phyloP scores from a whole-genome alignment of 2,329 filamentous ascomycete genomes.

The Fusarium agapanthi region DNA sequence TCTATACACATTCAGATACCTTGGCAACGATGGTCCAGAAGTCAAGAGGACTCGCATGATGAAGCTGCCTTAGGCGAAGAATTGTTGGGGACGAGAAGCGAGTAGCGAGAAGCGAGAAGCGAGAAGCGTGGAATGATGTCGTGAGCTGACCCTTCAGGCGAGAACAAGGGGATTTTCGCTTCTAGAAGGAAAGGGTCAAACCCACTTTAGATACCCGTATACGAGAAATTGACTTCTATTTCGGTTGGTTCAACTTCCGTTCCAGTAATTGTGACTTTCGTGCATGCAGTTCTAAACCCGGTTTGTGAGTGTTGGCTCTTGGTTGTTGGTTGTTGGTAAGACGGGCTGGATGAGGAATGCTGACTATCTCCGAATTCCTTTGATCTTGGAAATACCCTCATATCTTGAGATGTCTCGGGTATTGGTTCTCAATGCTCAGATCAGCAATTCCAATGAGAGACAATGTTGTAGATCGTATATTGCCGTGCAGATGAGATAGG shows the following conservation, averaged over 20 bases:
- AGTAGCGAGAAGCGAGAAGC: neutral
- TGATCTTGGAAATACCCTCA: neutral
- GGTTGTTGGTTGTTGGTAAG: neutral
- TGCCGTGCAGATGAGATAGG: no score
- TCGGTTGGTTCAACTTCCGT: neutral
- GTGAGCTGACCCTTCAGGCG: neutral
- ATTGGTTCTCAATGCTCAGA: neutral
- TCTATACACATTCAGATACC: slow-evolving; percentile 12
- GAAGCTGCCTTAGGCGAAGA: slow-evolving; percentile 4
- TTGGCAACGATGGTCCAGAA: slow-evolving; percentile 8
- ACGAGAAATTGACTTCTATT: neutral
- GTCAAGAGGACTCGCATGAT: slow-evolving; percentile 19
- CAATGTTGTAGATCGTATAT: no score
- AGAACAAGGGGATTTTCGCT: neutral
- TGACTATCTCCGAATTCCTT: neutral
- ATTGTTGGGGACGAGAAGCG: neutral
- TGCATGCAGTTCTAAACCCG: neutral
- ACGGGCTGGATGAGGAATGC: neutral
- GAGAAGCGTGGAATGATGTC: neutral
- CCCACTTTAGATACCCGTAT: neutral
- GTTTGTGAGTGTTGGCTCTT: neutral
- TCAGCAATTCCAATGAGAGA: neutral
- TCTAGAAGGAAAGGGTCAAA: neutral
- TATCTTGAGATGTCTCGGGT: neutral
- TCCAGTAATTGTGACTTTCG: neutral